Evolutionary conservation across 2,329 filamentous ascomycete genomes (phyloP).

Genomic region (Cordyceps tenuipes): DNA sequence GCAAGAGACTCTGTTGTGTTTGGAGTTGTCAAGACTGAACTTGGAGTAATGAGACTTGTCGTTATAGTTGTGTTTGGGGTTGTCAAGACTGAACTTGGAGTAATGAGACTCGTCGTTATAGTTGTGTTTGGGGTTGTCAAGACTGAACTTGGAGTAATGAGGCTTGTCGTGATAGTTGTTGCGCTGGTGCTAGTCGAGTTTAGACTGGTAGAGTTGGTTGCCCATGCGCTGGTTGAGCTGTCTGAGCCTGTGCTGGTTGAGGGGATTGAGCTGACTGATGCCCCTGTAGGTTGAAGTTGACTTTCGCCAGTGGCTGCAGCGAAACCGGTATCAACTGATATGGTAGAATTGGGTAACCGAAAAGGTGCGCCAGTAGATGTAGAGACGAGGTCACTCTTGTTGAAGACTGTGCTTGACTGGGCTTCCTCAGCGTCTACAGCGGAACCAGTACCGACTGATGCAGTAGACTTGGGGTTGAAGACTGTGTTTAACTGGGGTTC

Average conservation of each 20-base stretch:
- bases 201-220: not conserved
- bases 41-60: not conserved
- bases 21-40: not conserved
- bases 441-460: no score
- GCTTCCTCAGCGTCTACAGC: no score
- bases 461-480: no score
- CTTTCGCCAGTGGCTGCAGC: not conserved
- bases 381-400: not conserved
- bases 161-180: no score
- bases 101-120: not conserved
- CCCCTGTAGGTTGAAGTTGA: not conserved
- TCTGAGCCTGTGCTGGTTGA: not conserved
- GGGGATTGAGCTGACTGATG: not conserved
- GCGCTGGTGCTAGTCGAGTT: not conserved
- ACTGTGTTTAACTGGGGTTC: no score
- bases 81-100: not conserved
- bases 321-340: not conserved
- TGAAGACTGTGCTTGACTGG: not conserved
- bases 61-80: not conserved
- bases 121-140: not conserved
- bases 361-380: not conserved
- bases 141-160: not conserved
- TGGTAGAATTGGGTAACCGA: not conserved
- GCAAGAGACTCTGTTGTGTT: not conserved
- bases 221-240: not conserved